These are phyloP conservation scores for Sporothrix phasma DNA, from an alignment of 2,329 filamentous ascomycete genomes.

Conservation along the genomic window DNA sequence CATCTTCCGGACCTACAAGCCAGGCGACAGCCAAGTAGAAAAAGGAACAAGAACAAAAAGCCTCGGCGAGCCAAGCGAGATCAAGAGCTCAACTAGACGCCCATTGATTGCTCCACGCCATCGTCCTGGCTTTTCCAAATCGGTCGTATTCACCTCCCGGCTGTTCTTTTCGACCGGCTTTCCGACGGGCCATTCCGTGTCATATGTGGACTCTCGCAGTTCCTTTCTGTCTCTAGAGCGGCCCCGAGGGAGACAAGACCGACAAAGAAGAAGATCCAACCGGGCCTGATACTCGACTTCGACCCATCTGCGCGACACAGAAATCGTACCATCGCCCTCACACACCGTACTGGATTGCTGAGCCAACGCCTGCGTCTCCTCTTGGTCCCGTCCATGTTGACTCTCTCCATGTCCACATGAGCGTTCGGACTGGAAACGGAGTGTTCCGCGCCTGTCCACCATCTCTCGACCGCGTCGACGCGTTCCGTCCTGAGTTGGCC, in stretches of 20 bases:
- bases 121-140: not conserved
- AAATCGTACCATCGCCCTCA: not conserved
- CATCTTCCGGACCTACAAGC: not conserved
- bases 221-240: not conserved
- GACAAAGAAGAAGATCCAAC: not conserved
- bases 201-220: not conserved
- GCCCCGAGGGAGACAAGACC: not conserved
- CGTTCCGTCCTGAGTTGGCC: slow-evolving; percentile 6
- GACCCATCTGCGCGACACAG: not conserved
- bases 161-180: not conserved
- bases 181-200: not conserved
- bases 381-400: not conserved
- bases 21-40: not conserved
- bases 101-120: not conserved
- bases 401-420: slow-evolving; percentile 1
- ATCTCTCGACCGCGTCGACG: slow-evolving; percentile 1
- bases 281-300: not conserved
- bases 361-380: not conserved
- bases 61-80: not conserved
- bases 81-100: not conserved
- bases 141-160: not conserved
- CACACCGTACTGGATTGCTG: not conserved
- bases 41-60: not conserved
- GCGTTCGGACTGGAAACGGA: not conserved
- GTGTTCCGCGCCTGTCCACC: not conserved